A percentile compares a stretch with the other conserved stretches of the same genome.
These are phyloP conservation scores for Phyllostachys edulis DNA, from an alignment of 176 grass and related monocot species.

Conservation along the genomic window DNA sequence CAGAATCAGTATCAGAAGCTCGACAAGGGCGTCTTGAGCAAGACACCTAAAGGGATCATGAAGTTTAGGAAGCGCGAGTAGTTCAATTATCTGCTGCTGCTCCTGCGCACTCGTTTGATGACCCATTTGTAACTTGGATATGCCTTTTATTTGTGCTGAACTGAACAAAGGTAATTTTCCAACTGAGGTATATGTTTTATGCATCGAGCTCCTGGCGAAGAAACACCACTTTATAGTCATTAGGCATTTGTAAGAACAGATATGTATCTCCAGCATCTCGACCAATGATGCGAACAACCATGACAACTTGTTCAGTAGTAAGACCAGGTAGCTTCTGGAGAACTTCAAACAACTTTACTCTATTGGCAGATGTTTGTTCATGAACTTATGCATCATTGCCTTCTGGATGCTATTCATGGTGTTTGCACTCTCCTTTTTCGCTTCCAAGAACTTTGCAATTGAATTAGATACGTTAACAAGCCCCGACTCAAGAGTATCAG, in stretches of 20 bases:
- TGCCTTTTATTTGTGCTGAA: neutral
- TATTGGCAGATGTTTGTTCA: neutral
- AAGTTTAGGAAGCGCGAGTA: conserved; percentile 71
- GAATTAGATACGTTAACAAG: neutral
- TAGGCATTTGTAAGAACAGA: neutral
- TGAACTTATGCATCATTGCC: neutral
- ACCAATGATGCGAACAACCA: neutral
- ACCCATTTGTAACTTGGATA: neutral
- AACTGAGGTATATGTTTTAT: neutral
- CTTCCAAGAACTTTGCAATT: neutral
- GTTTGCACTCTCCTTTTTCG: neutral
- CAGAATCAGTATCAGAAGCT: conserved; percentile 67
- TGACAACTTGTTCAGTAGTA: neutral
- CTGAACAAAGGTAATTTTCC: neutral
- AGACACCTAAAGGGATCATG: conserved; percentile 61
- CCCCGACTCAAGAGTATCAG: neutral
- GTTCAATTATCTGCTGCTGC: neutral
- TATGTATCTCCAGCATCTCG: neutral
- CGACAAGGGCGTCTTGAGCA: conserved; percentile 56
- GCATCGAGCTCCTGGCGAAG: neutral
- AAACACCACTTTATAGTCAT: neutral
- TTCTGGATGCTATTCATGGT: neutral
- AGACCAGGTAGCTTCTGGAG: neutral
- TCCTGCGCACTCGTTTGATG: neutral
- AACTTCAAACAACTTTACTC: neutral